phyloP scores from a whole-genome alignment of 2,329 filamentous ascomycete species.

The Diplodia mutila region DNA sequence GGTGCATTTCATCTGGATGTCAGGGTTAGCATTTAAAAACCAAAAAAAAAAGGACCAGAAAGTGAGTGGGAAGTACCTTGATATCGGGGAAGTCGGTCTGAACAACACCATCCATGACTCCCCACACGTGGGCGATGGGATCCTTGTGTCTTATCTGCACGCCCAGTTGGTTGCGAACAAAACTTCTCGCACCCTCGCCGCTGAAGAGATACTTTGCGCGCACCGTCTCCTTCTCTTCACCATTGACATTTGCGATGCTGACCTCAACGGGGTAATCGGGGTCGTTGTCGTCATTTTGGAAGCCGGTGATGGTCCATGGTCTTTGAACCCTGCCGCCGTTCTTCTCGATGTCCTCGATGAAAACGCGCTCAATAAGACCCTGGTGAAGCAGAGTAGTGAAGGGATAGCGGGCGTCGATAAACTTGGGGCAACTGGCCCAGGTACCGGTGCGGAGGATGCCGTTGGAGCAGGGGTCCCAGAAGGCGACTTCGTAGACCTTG shows the following conservation, averaged over 20 bases:
- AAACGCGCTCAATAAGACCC: constrained; percentile 65
- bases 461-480: constrained; percentile 63
- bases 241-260: constrained; percentile 75
- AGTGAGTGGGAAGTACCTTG: constrained; percentile 51
- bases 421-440: constrained; percentile 87
- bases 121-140: constrained; percentile 67
- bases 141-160: constrained; percentile 69
- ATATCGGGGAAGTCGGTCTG: constrained; percentile 66
- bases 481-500: constrained; percentile 75
- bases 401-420: constrained; percentile 69
- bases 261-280: constrained; percentile 81
- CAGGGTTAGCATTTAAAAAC: no score
- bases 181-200: constrained; percentile 65
- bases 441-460: constrained; percentile 65
- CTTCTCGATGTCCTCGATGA: constrained; percentile 65
- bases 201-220: constrained; percentile 66
- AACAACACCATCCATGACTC: constrained; percentile 69
- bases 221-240: constrained; percentile 67
- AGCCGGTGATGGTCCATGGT: constrained; percentile 65
- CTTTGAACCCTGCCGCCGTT: constrained; percentile 60
- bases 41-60: no score
- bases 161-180: constrained; percentile 64
- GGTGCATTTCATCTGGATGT: constrained; percentile 64
- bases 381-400: constrained; percentile 67
- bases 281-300: constrained; percentile 63